Evolutionary conservation across 2,329 filamentous ascomycete species (phyloP), one percentile per base, ranked within the genome.

Genomic region (Venturia pyrina): DNA sequence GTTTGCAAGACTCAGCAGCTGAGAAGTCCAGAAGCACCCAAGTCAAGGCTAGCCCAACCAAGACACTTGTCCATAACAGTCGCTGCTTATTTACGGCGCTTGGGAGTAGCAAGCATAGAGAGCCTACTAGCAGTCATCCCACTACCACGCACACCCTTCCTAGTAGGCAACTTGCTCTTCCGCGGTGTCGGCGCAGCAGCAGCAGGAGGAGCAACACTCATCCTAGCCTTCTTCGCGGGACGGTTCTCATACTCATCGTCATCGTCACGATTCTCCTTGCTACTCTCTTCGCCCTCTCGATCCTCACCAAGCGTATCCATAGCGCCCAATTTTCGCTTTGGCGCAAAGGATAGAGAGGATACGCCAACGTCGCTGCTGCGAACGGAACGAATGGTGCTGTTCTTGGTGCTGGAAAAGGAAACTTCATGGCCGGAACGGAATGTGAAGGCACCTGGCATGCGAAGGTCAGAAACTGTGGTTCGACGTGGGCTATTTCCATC

Each of bases 351-450:
- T 24, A 57, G 13, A 64, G 67, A 72, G 70, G 21, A 67, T 61
- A 17, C 69, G 67, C 32, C 72, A 17, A 74, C 74, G 65, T 79
- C 76, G 68, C 80, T 79, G 70, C 76, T 76, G 48, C 79, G 74
- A 28, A 81, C 80, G 65, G 77, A 75, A 40, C 78, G 75, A 66
- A 78, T 78, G 21, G 68, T 68, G 32, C 64, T 69, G 17, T 75
- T 76, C 5, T 11, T 40, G 37, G 5, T 40, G 37, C 37, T 40
- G 37, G 37, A 40, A 66, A 82, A 82, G 32, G 75, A 73, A 68
- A 82, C 78, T 24, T 73, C 71, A 64, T 77, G 75, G 67, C 75
- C 77, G 34, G 79, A 77, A 67, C 79, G 74, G 75, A 83, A 81
- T 5, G 79, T 82, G 71, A 83, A 83, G 65, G 78, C 74, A 32